Evolutionary conservation across 2,329 filamentous ascomycete species (phyloP), one percentile per base, ranked within the genome.

Genomic region (Aspergillus awamori): DNA sequence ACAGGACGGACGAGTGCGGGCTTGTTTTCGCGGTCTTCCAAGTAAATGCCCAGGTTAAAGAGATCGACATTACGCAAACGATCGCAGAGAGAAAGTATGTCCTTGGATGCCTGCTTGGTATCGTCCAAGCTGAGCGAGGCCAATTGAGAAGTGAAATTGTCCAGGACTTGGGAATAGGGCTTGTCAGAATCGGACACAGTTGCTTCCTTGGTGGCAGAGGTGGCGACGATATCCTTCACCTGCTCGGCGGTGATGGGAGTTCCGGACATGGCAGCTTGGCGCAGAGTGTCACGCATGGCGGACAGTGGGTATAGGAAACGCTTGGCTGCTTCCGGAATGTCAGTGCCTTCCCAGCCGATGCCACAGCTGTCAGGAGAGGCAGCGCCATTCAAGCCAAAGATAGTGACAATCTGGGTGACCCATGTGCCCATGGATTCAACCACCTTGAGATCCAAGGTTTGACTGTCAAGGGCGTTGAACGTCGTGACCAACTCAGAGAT

Each of bases 401-500:
- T 91, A 62, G 90, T 89, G 15, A 95, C 87, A 61, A 97, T 89
- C 60, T 87, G 87, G 1, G 93, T 97, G 48, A 97, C 82, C 88
- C 91, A 97, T 56, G 86, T 83, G 6, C 90, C 92, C 58, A 91
- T 74, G 10, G 80, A 80, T 49, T 84, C 76, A 2, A 82, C 79
- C 7, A 82, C 80, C 36, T 77, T 72, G 7, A 80, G 74, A 5
- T 83, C 81, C 1, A 86, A 67, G 6, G 75, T 69, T 5, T 78
- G 73, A 56, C 80, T 80, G 57, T 80, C 75, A 15, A 79, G 77
- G 26, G 79, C 81, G 76, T 97, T 97, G 72, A 89, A 90, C 45
- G 90, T 86, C 52, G 88, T 89, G 63, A 97, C 89, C 24, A 97
- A 80, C 59, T 91, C 87, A 2, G 88, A 86, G 51, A 97, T 89